phyloP scores from a whole-genome alignment of 78 protist species.

The Dictyostelium intermedium region DNA sequence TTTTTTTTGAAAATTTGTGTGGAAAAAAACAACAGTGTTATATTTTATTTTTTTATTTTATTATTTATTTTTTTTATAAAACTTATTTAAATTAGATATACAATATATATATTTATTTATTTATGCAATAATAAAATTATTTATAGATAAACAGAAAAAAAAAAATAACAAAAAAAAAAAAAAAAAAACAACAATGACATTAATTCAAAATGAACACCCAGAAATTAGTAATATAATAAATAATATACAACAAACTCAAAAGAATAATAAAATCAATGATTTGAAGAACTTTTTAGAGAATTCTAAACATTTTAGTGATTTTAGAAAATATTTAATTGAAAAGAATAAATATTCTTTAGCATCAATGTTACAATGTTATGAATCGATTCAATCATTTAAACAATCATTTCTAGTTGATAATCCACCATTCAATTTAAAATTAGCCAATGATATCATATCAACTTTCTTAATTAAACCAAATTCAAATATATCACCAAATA shows the following conservation, averaged over 20 bases:
- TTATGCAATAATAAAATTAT: too few species aligned
- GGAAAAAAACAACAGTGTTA: too few species aligned
- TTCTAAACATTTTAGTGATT: not conserved
- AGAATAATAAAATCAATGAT: slow-evolving; percentile 11
- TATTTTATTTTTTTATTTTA: too few species aligned
- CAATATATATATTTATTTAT: too few species aligned
- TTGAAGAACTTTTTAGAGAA: not conserved
- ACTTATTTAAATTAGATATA: too few species aligned
- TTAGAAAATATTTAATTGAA: slow-evolving; percentile 10
- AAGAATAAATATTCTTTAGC: not conserved
- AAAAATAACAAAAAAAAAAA: too few species aligned
- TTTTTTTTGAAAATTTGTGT: too few species aligned
- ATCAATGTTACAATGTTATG: slow-evolving; percentile 8
- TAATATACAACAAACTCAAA: not conserved
- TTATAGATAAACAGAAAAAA: too few species aligned
- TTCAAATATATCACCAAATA: not conserved
- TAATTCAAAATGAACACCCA: not conserved
- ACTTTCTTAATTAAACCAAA: slow-evolving; percentile 6
- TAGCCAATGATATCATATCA: slow-evolving; percentile 7
- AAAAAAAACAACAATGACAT: not conserved
- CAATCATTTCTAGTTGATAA: not conserved
- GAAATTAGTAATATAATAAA: not conserved
- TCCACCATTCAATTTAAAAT: not conserved
- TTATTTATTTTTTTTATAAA: too few species aligned
- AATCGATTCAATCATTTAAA: not conserved